A percentile compares a stretch with the other conserved stretches of the same genome.
phyloP scores from a whole-genome alignment of 1,284 basidiomycete species.

The Ustilago nuda region DNA sequence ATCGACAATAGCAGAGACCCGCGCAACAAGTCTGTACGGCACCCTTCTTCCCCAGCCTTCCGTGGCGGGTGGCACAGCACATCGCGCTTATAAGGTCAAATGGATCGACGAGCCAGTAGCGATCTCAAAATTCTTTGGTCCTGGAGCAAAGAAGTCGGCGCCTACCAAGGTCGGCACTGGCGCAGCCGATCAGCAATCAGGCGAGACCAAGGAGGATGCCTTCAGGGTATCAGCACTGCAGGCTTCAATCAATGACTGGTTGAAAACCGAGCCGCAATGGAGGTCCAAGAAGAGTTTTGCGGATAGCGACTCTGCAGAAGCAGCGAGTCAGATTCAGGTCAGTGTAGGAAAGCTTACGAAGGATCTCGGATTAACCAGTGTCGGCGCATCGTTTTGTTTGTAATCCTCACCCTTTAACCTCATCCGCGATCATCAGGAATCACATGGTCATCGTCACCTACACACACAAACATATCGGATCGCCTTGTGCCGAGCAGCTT shows the following conservation, averaged over 20 bases:
- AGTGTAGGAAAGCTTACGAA: constrained; percentile 25
- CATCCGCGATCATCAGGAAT: background rate
- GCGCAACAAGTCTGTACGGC: constrained; percentile 32
- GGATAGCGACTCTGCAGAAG: background rate
- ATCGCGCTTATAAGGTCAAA: constrained; percentile 44
- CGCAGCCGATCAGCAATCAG: background rate
- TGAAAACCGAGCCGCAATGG: constrained; percentile 21
- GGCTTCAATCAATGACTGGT: constrained; percentile 29
- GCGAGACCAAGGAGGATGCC: background rate
- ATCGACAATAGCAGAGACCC: background rate
- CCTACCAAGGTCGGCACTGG: background rate
- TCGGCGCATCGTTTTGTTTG: constrained; percentile 15
- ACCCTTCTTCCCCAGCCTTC: constrained; percentile 24
- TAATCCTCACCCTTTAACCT: background rate
- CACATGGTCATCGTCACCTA: background rate
- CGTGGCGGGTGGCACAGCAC: constrained; percentile 12
- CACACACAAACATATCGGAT: background rate
- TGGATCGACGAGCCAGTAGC: constrained; percentile 57
- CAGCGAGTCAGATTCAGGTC: constrained; percentile 11
- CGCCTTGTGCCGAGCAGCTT: background rate
- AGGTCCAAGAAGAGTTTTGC: constrained; percentile 4
- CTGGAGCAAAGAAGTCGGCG: constrained; percentile 21
- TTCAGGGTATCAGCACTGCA: constrained; percentile 19
- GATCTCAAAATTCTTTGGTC: constrained; percentile 53
- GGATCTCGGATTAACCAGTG: constrained; percentile 20